Evolutionary conservation across 331 rosid species (phyloP).

Genomic region (Quercus lobata): DNA sequence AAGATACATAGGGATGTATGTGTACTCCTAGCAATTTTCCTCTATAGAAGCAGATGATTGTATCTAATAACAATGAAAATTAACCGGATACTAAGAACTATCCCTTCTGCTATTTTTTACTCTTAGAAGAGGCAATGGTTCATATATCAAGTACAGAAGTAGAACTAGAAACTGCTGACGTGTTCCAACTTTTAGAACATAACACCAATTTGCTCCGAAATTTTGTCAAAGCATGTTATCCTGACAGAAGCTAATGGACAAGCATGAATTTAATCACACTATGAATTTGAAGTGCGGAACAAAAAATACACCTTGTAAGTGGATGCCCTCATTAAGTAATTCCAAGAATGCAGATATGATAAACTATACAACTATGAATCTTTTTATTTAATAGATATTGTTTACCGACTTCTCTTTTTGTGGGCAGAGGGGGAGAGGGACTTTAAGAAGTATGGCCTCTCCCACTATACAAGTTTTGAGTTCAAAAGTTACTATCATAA

Average conservation of each 20-base stretch:
- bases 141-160: too few species aligned
- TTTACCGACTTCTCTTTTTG: too few species aligned
- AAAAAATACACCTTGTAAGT: not conserved
- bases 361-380: not conserved
- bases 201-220: too few species aligned
- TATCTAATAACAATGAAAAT: not conserved
- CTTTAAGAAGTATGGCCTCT: not conserved
- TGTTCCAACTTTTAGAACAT: too few species aligned
- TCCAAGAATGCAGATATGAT: not conserved
- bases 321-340: not conserved
- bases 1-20: constrained; percentile 7
- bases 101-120: not conserved
- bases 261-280: too few species aligned
- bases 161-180: too few species aligned
- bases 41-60: constrained; percentile 6
- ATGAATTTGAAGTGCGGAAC: too few species aligned
- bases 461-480: not conserved
- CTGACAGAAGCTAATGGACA: too few species aligned
- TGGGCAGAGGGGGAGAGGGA: not conserved
- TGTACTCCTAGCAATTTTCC: constrained; percentile 13
- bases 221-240: too few species aligned
- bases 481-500: not conserved
- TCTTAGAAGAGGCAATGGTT: not conserved
- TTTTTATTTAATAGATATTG: not conserved
- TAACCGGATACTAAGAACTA: not conserved